Evolutionary conservation across 306 rosid genomes (phyloP).

Genomic region (Rosa lucieae): DNA sequence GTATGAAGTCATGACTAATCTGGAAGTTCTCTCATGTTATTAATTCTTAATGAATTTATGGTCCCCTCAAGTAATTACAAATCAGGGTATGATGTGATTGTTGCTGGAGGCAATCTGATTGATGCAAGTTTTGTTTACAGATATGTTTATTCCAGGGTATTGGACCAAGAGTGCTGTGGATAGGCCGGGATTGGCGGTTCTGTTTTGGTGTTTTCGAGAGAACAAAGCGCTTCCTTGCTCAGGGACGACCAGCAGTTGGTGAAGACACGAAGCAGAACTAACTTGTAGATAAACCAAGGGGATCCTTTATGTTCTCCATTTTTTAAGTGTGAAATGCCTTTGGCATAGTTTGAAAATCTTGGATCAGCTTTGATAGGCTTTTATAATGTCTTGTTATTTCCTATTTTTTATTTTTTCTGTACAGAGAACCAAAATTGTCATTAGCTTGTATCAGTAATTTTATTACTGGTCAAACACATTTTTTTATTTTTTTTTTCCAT

Average conservation of each 20-base stretch:
- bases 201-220: conserved; percentile 54
- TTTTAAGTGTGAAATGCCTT: neutral
- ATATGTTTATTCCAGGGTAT: conserved; percentile 40
- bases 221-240: conserved; percentile 41
- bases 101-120: neutral
- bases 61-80: neutral
- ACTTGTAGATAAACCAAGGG: neutral
- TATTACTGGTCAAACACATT: too few species aligned
- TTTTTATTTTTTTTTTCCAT: too few species aligned
- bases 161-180: conserved; percentile 59
- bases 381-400: too few species aligned
- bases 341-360: neutral
- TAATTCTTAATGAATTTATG: neutral
- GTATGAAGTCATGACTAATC: neutral
- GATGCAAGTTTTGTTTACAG: neutral
- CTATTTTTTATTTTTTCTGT: neutral
- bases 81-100: neutral
- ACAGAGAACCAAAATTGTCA: neutral
- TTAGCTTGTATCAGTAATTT: neutral
- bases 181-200: conserved; percentile 50
- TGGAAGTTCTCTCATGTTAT: neutral
- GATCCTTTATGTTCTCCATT: neutral
- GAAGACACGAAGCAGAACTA: conserved; percentile 38
- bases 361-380: neutral
- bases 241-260: conserved; percentile 32